These are phyloP conservation scores for Candida ponderosae DNA, from an alignment of 805 yeast species.

Conservation along the genomic window DNA sequence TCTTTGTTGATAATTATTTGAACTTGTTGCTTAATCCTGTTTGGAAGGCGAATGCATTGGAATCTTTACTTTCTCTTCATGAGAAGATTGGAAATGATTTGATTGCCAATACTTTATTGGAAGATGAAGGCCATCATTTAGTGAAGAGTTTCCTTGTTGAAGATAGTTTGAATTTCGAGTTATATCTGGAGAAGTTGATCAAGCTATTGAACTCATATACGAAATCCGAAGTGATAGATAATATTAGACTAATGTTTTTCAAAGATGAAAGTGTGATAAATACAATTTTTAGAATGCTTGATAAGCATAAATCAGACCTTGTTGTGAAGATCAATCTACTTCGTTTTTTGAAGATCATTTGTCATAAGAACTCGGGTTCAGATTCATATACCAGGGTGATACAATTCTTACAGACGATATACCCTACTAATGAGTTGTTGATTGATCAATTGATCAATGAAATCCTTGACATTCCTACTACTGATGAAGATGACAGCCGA, in stretches of 20 bases:
- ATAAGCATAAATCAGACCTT: conserved; percentile 5
- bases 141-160: conserved; percentile 32
- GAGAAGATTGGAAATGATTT: conserved; percentile 26
- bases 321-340: conserved; percentile 14
- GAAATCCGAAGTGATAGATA: conserved; percentile 12
- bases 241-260: conserved; percentile 13
- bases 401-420: conserved; percentile 1
- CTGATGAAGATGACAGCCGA: too few species aligned
- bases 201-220: conserved; percentile 18
- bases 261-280: conserved; percentile 7
- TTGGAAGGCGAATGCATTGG: conserved; percentile 47
- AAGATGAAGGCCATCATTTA: conserved; percentile 25
- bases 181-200: conserved; percentile 32
- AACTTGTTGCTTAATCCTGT: conserved; percentile 36
- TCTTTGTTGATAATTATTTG: conserved; percentile 25
- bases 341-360: conserved; percentile 13
- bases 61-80: conserved; percentile 29
- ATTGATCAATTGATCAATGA: conserved; percentile 16
- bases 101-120: conserved; percentile 17
- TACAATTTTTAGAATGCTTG: conserved; percentile 7
- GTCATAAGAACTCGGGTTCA: conserved; percentile 5
- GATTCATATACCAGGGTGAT: conserved; percentile 8
- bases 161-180: conserved; percentile 34
- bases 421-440: conserved; percentile 9
- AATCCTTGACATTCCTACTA: too few species aligned